Conservation (phyloP, 169 alveolate species). For the Eimeria maxima region DNA sequence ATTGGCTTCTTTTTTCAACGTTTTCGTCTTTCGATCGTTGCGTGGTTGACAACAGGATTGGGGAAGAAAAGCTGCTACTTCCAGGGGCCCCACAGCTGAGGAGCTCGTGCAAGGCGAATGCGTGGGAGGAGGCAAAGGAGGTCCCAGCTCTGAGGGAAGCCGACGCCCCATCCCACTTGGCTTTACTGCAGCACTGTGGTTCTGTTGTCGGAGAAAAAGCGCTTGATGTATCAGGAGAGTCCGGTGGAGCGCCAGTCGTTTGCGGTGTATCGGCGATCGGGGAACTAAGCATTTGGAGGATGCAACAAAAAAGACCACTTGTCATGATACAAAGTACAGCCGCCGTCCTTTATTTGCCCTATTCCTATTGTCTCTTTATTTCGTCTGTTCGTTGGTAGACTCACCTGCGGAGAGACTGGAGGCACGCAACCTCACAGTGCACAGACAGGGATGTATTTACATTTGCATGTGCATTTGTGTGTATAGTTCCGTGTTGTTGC, state of each 20-base stretch:
- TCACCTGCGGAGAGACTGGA: neutral
- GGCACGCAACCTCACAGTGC: neutral
- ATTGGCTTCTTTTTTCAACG: neutral
- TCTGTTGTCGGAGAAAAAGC: neutral
- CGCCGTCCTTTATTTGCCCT: neutral
- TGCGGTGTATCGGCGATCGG: slow-evolving; percentile 50
- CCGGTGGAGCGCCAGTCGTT: neutral
- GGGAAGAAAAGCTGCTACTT: slow-evolving; percentile 33
- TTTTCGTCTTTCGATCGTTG: neutral
- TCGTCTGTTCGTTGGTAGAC: neutral
- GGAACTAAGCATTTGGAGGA: slow-evolving; percentile 20
- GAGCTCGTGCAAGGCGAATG: neutral
- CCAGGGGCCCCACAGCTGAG: slow-evolving; percentile 71
- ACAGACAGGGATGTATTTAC: neutral
- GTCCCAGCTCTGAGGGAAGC: slow-evolving; percentile 21
- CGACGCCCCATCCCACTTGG: neutral
- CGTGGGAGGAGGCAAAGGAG: slow-evolving; percentile 63
- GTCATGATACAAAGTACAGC: slow-evolving; percentile 31
- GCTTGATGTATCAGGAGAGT: neutral
- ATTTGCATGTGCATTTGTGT: neutral
- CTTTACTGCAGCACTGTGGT: slow-evolving; percentile 12
- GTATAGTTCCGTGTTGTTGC: neutral
- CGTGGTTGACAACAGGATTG: neutral
- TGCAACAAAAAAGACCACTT: slow-evolving; percentile 42
- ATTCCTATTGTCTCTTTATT: neutral